Evolutionary conservation across 306 rosid species (phyloP), one percentile per base, ranked within the genome.

Genomic region (Pyrus bretschneideri): DNA sequence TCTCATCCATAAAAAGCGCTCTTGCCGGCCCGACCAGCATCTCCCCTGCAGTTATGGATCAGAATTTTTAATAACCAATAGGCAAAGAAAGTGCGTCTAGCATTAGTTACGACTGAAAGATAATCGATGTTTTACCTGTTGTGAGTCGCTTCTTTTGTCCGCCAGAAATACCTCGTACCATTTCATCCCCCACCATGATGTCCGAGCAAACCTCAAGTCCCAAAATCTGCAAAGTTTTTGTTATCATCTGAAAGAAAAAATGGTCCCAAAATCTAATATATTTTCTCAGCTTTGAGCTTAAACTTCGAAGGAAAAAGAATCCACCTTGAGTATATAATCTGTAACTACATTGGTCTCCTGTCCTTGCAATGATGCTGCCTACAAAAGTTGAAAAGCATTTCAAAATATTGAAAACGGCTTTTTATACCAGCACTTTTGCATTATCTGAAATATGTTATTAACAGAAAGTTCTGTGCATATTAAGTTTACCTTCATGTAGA

Each of bases 331-430:
- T 74, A 89, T 79, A 81, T 90, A 90, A 71, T 93, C 98, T 71
- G 98, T 90, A 44, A 89, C 88, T 80, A 93, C 80, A 78, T 70
- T 84, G 45, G 87, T 85, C 74, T 90, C 87, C 74, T 93, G 94
- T 51, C 93, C 98, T 84, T 93, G 88, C 55, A 86, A 46, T 60
- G 92, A 88, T 68, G 86, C 44, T 30, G 96, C 98, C 98, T 93
- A 79, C 51, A 72, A 21, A 63, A 44, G 30, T 62, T 29, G 40
- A 62, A 17, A 74, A 29, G 69, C 68, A 40, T 25, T 72, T 55
- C 19, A 52, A 59, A 3, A 58, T 58, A 13, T 59, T 22, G 55
- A 59, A 25, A 59, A 23, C 11, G 55, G 67, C 55, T 40, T 23
- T 35, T 40, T 15, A 23, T 5, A 73, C 23, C 29, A 55, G 2